These are phyloP conservation scores for Orbilia quercus DNA, from an alignment of 2,329 filamentous ascomycete genomes.

Conservation along the genomic window DNA sequence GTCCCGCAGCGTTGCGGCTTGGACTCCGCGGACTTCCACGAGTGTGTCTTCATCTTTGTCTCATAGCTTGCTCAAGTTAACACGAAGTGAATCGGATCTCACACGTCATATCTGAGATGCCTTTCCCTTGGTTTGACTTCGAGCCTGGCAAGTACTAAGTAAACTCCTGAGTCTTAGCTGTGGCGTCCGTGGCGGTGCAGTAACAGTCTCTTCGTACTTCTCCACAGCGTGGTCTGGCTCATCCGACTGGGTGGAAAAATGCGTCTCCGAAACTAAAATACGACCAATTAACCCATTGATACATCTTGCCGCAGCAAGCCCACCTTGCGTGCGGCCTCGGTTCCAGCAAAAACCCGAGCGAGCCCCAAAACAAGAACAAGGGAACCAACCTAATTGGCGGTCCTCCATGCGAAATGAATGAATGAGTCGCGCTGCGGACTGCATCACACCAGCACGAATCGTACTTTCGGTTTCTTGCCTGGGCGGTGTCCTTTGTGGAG, in stretches of 20 bases:
- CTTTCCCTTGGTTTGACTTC: constrained; percentile 11
- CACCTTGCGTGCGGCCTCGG: constrained; percentile 11
- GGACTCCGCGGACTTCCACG: constrained; percentile 10
- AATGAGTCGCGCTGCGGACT: constrained; percentile 26
- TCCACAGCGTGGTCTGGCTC: too few species aligned
- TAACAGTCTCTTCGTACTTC: too few species aligned
- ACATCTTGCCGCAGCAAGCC: constrained; percentile 19
- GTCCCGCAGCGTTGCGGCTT: constrained; percentile 9
- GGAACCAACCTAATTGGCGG: too few species aligned
- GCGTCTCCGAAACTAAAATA: too few species aligned
- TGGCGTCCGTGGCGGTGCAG: constrained; percentile 41
- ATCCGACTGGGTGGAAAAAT: too few species aligned
- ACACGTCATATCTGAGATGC: background rate
- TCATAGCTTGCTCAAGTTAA: background rate
- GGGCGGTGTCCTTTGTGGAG: background rate
- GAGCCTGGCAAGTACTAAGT: background rate
- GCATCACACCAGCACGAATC: background rate
- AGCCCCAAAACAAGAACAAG: too few species aligned
- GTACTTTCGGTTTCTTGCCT: too few species aligned
- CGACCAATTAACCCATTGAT: too few species aligned
- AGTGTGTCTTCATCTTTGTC: background rate
- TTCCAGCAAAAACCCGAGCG: constrained; percentile 15
- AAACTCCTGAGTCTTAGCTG: background rate
- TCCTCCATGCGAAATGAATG: constrained; percentile 5
- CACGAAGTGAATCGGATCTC: constrained; percentile 3